Base-by-base conservation (phyloP, 108 stramenopile species). In the Skeletonema marinoi region DNA sequence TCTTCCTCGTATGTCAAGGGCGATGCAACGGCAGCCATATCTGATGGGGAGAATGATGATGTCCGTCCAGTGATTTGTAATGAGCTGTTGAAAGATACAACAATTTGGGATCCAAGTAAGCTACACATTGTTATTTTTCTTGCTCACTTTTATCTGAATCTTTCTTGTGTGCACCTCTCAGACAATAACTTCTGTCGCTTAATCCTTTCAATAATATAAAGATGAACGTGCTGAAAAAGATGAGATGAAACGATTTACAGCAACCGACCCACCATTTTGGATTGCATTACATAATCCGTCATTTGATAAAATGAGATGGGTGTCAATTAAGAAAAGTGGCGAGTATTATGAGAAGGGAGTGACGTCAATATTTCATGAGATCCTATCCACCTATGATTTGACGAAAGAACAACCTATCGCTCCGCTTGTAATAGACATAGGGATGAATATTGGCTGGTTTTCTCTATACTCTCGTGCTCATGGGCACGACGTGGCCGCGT, bases 371-470 rank as follows among this genome's bases (percentile, higher is more conserved):
- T 75, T 76, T 48, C 73, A 75, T 64, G 25, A 69, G 39, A 80
- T 80, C 30, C 62, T 80, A 42, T 51, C 68, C 32, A 19, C 12
- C 0, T 69, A 71, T 65, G 41, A 65, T 17, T 30, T 58, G 19
- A 31, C 19, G 1, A 1, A 0, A 16, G 25, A 44, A 41, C 3
- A 17, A 17, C 1, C 41, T 12, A 42, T 3, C 4, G 32, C 66
- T 44, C 65, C 65, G 9, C 46, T 77, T 25, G 64, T 80, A 4
- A 42, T 80, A 13, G 80, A 81, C 58, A 65, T 81, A 41, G 80
- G 80, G 13, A 81, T 81, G 80, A 81, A 81, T 58, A 74, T 81
- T 12, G 80, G 80, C 5, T 81, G 80, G 80, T 77, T 77, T 39
- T 61, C 68, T 32, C 68, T 80, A n/a, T 76, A 71, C 8, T 38